These are phyloP conservation scores for Coprinopsis sp. DNA, from an alignment of 768 basidiomycete species.

Conservation along the genomic window DNA sequence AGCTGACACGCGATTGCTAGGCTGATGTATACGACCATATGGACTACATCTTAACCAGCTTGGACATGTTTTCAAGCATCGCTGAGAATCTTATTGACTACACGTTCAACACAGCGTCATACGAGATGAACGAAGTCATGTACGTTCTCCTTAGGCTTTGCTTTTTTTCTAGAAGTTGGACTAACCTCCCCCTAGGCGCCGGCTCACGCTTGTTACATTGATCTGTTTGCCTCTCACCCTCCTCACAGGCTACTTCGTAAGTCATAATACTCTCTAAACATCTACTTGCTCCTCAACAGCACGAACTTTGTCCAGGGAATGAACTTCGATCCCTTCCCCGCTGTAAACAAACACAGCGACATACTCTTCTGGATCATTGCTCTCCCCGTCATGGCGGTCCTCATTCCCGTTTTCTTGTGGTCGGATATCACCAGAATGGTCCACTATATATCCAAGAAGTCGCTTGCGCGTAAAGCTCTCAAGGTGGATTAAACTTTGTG, in stretches of 20 bases:
- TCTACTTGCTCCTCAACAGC: not conserved
- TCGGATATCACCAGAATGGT: slow-evolving; percentile 42
- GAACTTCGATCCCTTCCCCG: slow-evolving; percentile 57
- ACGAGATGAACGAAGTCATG: slow-evolving; percentile 77
- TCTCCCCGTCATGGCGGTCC: slow-evolving; percentile 50
- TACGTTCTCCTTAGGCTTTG: slow-evolving; percentile 20
- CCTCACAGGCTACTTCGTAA: slow-evolving; percentile 62
- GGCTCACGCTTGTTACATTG: slow-evolving; percentile 63
- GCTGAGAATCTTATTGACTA: slow-evolving; percentile 70
- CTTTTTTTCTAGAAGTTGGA: not conserved
- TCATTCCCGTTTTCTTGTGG: slow-evolving; percentile 49
- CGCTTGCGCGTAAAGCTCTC: slow-evolving; percentile 23
- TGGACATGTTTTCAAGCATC: slow-evolving; percentile 72
- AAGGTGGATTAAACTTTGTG: slow-evolving; percentile 31
- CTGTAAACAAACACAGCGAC: slow-evolving; percentile 41
- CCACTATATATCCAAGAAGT: slow-evolving; percentile 44
- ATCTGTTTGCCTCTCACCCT: slow-evolving; percentile 68
- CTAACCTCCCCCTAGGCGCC: slow-evolving; percentile 38
- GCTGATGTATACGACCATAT: slow-evolving; percentile 76
- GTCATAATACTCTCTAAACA: slow-evolving; percentile 2
- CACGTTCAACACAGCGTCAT: slow-evolving; percentile 69
- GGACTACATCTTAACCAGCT: slow-evolving; percentile 61
- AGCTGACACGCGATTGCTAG: slow-evolving; percentile 27
- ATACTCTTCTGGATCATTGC: slow-evolving; percentile 66
- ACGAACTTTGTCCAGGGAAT: slow-evolving; percentile 43